phyloP scores from a whole-genome alignment of 164 flowering plant species.

The Magnolia officinalis region DNA sequence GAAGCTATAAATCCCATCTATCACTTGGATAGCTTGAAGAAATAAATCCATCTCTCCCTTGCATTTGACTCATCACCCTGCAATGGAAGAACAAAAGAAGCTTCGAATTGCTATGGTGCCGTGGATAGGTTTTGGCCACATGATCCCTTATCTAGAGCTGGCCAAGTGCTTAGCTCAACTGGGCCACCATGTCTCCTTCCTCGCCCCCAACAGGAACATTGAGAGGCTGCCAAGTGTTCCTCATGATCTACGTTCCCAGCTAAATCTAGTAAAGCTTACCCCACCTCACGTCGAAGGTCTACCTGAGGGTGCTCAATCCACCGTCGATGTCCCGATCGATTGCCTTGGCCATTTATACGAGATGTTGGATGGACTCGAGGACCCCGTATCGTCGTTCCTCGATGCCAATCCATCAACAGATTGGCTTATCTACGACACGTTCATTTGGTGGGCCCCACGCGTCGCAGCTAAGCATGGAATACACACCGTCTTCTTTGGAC shows the following conservation, averaged over 20 bases:
- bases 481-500: conserved; percentile 18
- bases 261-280: conserved; percentile 27
- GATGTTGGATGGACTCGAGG: conserved; percentile 28
- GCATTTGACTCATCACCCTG: not conserved
- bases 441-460: conserved; percentile 23
- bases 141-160: conserved; percentile 9
- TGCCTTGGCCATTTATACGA: conserved; percentile 18
- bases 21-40: too few relatives aligned
- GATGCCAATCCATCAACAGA: conserved; percentile 13
- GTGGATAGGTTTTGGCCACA: conserved; percentile 13
- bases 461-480: conserved; percentile 21
- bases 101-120: conserved; percentile 3
- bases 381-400: conserved; percentile 7
- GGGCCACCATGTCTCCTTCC: conserved; percentile 4
- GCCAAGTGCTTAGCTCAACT: conserved; percentile 7
- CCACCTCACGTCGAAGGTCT: conserved; percentile 22
- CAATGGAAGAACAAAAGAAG: not conserved
- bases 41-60: not conserved
- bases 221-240: conserved; percentile 11
- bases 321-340: conserved; percentile 28
- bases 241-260: not conserved
- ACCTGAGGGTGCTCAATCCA: conserved; percentile 41
- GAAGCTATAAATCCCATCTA: too few relatives aligned
- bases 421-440: conserved; percentile 25
- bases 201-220: conserved; percentile 13